These are phyloP conservation scores for Colletotrichum musicola DNA, from an alignment of 2,329 filamentous ascomycete genomes.

Conservation along the genomic window DNA sequence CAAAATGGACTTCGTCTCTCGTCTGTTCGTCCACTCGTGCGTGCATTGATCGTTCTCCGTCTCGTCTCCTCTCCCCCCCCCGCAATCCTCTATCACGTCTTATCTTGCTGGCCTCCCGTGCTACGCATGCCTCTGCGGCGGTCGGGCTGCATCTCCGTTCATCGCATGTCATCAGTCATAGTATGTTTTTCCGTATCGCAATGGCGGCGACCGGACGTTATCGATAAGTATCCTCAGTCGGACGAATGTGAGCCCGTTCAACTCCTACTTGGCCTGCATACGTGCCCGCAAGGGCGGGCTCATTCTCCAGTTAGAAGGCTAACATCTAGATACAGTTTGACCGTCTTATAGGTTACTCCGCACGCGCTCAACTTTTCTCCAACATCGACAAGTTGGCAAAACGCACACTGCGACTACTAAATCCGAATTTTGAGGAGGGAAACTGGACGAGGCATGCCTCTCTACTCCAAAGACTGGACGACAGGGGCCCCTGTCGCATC, in stretches of 20 bases:
- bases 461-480: constrained; percentile 27
- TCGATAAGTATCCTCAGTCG: constrained; percentile 7
- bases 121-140: constrained; percentile 26
- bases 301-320: background rate
- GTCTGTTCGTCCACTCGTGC: constrained; percentile 25
- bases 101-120: constrained; percentile 38
- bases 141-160: constrained; percentile 13
- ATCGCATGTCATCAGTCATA: constrained; percentile 33
- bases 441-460: constrained; percentile 13
- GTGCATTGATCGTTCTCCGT: constrained; percentile 35
- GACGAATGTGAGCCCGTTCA: constrained; percentile 8
- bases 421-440: background rate
- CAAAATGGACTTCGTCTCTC: constrained; percentile 24
- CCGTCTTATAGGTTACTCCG: constrained; percentile 21
- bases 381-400: constrained; percentile 21
- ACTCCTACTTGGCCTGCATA: background rate
- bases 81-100: constrained; percentile 40
- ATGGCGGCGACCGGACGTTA: constrained; percentile 14
- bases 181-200: constrained; percentile 10
- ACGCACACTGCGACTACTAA: background rate
- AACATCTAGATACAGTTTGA: background rate
- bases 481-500: constrained; percentile 30
- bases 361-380: constrained; percentile 24
- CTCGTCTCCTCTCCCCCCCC: constrained; percentile 33
- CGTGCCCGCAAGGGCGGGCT: background rate